Evolutionary conservation across 148 eudicot species (phyloP).

Genomic region (Chenopodium album): DNA sequence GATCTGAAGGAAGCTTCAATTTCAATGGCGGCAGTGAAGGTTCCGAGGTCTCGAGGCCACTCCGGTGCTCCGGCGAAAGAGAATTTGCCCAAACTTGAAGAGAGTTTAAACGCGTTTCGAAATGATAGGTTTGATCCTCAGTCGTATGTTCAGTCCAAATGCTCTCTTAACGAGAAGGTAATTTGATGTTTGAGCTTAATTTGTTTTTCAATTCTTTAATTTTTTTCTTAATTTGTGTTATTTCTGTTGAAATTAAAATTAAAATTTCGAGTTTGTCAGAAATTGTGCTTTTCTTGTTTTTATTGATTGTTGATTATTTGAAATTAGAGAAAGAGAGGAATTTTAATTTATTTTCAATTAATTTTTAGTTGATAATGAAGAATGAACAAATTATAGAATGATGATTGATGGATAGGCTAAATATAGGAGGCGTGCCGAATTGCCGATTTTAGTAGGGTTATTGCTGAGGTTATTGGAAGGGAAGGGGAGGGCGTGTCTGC

Average conservation of each 20-base stretch:
- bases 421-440: not conserved
- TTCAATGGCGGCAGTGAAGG: conserved; percentile 66
- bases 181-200: not conserved
- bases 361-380: not conserved
- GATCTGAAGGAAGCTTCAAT: conserved; percentile 13
- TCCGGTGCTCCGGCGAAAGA: conserved; percentile 54
- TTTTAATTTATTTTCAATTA: too few species aligned
- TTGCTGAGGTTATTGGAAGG: not conserved
- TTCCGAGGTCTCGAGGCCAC: conserved; percentile 59
- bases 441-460: not conserved
- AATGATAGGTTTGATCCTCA: conserved; percentile 82
- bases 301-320: not conserved
- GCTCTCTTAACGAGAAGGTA: conserved; percentile 87
- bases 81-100: conserved; percentile 69
- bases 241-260: not conserved
- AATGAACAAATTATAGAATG: not conserved
- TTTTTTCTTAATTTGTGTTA: not conserved
- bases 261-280: not conserved
- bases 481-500: not conserved
- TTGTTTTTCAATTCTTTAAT: not conserved
- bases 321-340: not conserved
- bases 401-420: not conserved
- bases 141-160: conserved; percentile 73
- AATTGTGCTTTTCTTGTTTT: not conserved
- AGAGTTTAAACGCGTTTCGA: conserved; percentile 76